Conservation (phyloP, 805 yeast genomes). For the Lipomyces orientalis region DNA sequence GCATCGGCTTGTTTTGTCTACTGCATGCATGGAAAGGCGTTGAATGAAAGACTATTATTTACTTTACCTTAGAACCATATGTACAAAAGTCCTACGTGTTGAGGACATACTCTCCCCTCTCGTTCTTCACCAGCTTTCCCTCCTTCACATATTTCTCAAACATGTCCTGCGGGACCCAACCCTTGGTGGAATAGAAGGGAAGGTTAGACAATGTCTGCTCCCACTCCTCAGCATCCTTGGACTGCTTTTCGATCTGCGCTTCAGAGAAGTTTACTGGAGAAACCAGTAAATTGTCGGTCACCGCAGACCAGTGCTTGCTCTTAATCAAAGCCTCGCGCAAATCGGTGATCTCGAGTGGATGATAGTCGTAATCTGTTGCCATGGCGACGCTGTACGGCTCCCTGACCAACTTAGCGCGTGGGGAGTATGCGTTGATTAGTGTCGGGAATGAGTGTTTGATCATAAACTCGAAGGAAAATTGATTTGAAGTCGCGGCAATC, state of each 20-base stretch:
- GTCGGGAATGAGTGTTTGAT: conserved; percentile 68
- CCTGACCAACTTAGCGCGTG: conserved; percentile 63
- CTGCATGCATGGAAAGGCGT: background rate
- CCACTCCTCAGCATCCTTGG: conserved; percentile 64
- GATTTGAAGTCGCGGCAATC: conserved; percentile 88
- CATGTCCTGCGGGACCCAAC: conserved; percentile 96
- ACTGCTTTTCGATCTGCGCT: conserved; percentile 63
- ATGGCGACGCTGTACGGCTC: conserved; percentile 41
- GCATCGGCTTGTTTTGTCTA: background rate
- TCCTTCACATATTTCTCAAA: conserved; percentile 71
- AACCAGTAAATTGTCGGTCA: conserved; percentile 32
- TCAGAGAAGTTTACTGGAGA: conserved; percentile 70
- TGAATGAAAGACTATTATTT: background rate
- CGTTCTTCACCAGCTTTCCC: conserved; percentile 68
- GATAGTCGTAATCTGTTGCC: conserved; percentile 34
- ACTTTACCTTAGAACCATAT: background rate
- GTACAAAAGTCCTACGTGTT: background rate
- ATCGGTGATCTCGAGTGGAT: conserved; percentile 50
- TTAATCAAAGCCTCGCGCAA: conserved; percentile 43
- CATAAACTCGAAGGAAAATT: conserved; percentile 82
- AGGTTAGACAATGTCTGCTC: conserved; percentile 68
- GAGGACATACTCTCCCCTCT: conserved; percentile 58
- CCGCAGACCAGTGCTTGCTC: conserved; percentile 42
- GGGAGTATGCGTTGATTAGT: conserved; percentile 80
- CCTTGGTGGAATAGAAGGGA: conserved; percentile 89